Conservation (phyloP, 106 monocot species). For the Platanthera guangdongensis region DNA sequence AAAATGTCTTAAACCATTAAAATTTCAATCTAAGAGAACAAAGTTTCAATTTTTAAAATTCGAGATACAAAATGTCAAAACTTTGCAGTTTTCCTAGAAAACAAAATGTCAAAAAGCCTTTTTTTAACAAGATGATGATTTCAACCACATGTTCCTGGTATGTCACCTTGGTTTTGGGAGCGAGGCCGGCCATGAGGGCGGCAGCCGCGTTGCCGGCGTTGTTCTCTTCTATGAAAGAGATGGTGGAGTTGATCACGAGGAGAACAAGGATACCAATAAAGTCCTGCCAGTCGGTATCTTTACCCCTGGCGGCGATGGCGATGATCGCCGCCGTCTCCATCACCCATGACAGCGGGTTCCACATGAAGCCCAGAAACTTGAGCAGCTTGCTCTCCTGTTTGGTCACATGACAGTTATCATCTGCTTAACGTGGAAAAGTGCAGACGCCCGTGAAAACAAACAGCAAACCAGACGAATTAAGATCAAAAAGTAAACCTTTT, state of each 20-base stretch:
- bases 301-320: constrained; percentile 67
- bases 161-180: constrained; percentile 64
- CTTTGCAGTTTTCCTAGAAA: background rate
- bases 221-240: constrained; percentile 84
- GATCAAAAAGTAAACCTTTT: constrained; percentile 24
- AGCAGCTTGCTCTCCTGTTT: constrained; percentile 80
- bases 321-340: constrained; percentile 95
- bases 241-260: constrained; percentile 87
- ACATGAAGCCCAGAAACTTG: constrained; percentile 95
- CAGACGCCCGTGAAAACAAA: background rate
- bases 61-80: background rate
- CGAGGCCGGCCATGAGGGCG: constrained; percentile 69
- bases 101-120: background rate
- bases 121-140: background rate
- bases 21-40: background rate
- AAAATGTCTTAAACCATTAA: background rate
- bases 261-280: constrained; percentile 76
- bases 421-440: background rate
- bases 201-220: constrained; percentile 78
- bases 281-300: constrained; percentile 84
- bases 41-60: background rate
- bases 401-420: background rate
- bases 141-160: background rate
- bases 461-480: background rate
- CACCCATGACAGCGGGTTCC: constrained; percentile 98